Percentiles rank a stretch among this genome's conserved stretches.
phyloP scores from a whole-genome alignment of 495 filamentous ascomycete genomes.

The Penicillium daleae region DNA sequence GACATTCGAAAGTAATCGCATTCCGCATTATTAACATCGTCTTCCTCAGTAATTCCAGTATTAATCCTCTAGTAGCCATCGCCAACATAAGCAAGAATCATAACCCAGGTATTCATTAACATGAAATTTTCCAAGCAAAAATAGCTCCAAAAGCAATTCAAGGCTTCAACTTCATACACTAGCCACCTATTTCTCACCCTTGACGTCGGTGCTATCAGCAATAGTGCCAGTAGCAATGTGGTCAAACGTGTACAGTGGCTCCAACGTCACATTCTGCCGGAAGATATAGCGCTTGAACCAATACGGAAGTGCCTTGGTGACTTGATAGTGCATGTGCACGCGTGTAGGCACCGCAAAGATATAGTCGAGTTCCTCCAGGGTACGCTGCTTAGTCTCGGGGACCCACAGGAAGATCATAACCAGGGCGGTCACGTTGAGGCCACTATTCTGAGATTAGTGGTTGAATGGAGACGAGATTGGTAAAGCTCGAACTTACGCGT shows the following conservation, averaged over 20 bases:
- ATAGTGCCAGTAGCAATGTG: slow-evolving; percentile 17
- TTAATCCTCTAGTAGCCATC: neutral
- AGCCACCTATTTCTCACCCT: neutral
- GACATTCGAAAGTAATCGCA: too few species aligned
- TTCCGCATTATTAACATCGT: too few species aligned
- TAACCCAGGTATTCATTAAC: neutral
- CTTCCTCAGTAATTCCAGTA: too few species aligned
- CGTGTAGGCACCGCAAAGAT: slow-evolving; percentile 74
- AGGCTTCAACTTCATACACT: neutral
- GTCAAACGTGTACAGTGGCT: slow-evolving; percentile 69
- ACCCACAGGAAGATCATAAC: slow-evolving; percentile 75
- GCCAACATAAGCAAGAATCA: neutral
- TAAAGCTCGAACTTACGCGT: slow-evolving; percentile 39
- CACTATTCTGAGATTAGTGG: slow-evolving; percentile 43
- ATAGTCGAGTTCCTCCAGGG: slow-evolving; percentile 84
- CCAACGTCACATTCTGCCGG: slow-evolving; percentile 54
- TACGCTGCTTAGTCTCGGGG: slow-evolving; percentile 78
- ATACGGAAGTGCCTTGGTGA: slow-evolving; percentile 65
- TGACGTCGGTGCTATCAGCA: neutral
- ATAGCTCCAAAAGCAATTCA: neutral
- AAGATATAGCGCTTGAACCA: slow-evolving; percentile 72
- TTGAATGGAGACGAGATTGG: neutral
- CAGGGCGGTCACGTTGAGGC: slow-evolving; percentile 68
- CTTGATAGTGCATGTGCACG: slow-evolving; percentile 66
- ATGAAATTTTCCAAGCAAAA: neutral